These are phyloP conservation scores for Juncus effusus DNA, from an alignment of 176 grass and related monocot genomes.

Conservation along the genomic window DNA sequence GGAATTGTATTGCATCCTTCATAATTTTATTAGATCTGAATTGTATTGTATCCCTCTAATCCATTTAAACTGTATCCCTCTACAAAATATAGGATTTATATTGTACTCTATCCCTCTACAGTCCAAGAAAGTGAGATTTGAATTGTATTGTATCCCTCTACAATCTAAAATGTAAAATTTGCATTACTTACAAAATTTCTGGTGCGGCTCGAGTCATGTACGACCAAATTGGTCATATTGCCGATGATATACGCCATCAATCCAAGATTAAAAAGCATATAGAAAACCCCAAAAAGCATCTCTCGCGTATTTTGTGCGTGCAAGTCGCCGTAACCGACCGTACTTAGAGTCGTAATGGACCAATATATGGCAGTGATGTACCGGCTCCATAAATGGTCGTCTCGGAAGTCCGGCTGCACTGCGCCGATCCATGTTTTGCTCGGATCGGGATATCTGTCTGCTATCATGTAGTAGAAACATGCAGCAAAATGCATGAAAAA, in stretches of 20 bases:
- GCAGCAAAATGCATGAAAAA: slow-evolving; percentile 76
- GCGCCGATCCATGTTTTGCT: slow-evolving; percentile 81
- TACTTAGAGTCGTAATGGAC: slow-evolving; percentile 90
- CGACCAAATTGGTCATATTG: slow-evolving; percentile 94
- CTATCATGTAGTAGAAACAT: slow-evolving; percentile 87
- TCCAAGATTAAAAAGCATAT: slow-evolving; percentile 87
- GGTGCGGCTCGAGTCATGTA: slow-evolving; percentile 72
- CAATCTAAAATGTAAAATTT: too few species aligned
- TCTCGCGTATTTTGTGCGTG: slow-evolving; percentile 82
- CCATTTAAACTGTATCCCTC: too few species aligned
- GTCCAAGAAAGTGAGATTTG: too few species aligned
- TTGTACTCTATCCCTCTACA: too few species aligned
- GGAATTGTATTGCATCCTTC: not conserved
- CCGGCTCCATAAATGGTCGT: slow-evolving; percentile 59
- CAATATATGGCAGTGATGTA: slow-evolving; percentile 81
- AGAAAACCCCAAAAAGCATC: slow-evolving; percentile 71
- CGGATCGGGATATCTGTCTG: slow-evolving; percentile 70
- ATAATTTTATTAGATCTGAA: slow-evolving; percentile 3
- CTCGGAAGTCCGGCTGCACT: slow-evolving; percentile 63
- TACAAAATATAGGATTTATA: too few species aligned
- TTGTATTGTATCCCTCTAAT: not conserved
- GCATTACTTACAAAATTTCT: slow-evolving; percentile 68
- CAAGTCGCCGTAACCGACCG: slow-evolving; percentile 79
- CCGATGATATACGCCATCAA: slow-evolving; percentile 81
- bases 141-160: too few species aligned